A percentile compares a stretch with the other conserved stretches of the same genome.
These are phyloP conservation scores for Suillus luteus DNA, from an alignment of 768 basidiomycete genomes.

Conservation along the genomic window DNA sequence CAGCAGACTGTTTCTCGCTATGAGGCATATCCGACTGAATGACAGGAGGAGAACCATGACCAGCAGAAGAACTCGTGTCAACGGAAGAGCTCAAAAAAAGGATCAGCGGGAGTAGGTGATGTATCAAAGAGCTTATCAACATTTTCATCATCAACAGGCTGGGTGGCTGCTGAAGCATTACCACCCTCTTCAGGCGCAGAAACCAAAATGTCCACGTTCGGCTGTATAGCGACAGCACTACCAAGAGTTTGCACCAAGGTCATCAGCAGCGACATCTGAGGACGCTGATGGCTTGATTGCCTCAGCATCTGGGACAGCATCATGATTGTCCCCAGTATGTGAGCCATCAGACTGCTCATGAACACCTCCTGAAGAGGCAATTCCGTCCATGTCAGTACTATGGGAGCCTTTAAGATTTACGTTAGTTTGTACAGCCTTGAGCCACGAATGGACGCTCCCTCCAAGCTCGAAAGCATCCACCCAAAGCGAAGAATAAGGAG, in stretches of 20 bases:
- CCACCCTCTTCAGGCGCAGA: conserved; percentile 22
- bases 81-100: conserved; percentile 36
- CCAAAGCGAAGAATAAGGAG: conserved; percentile 36
- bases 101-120: conserved; percentile 28
- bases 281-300: conserved; percentile 30
- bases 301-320: conserved; percentile 20
- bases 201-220: conserved; percentile 24
- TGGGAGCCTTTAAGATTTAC: conserved; percentile 44
- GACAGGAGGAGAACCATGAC: conserved; percentile 39
- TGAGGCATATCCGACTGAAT: conserved; percentile 46
- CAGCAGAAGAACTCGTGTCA: conserved; percentile 52
- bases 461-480: conserved; percentile 48
- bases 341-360: conserved; percentile 20
- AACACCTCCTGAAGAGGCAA: conserved; percentile 33
- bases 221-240: conserved; percentile 25
- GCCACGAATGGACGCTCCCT: conserved; percentile 43
- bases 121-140: conserved; percentile 24
- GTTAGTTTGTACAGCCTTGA: conserved; percentile 60
- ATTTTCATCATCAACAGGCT: conserved; percentile 24
- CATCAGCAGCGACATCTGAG: conserved; percentile 23
- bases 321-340: conserved; percentile 21
- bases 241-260: conserved; percentile 16
- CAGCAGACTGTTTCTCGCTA: conserved; percentile 43
- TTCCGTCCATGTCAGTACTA: conserved; percentile 37
- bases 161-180: conserved; percentile 24